Percentiles rank a stretch among this genome's conserved stretches.
Evolutionary conservation across 345 rosid genomes (phyloP).

Genomic region (Syzygium jambos): DNA sequence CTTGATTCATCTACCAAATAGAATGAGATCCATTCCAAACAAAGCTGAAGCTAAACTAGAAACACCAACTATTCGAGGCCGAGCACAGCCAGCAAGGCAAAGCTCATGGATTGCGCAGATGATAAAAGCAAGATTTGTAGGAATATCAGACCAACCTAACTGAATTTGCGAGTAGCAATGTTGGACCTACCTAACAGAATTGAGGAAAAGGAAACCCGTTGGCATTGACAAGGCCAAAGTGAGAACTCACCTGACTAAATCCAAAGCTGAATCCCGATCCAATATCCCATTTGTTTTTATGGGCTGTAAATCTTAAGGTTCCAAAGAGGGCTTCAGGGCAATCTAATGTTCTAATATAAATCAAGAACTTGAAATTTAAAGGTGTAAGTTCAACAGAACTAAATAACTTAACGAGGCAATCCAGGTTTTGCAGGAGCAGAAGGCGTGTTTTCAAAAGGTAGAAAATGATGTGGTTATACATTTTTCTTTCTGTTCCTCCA

Average conservation of each 20-base stretch:
- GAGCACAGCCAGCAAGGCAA: not conserved
- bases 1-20: not conserved
- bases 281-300: not conserved
- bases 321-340: not conserved
- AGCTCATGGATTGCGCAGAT: not conserved
- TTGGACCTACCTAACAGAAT: not conserved
- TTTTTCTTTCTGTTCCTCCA: not conserved
- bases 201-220: not conserved
- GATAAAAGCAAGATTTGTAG: not conserved
- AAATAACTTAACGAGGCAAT: not conserved
- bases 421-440: not conserved
- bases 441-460: not conserved
- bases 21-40: not conserved
- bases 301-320: not conserved
- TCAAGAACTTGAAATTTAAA: not conserved
- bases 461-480: not conserved
- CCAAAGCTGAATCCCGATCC: not conserved
- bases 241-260: not conserved
- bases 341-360: not conserved
- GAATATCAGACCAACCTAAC: not conserved
- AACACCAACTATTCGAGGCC: not conserved
- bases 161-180: not conserved
- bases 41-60: not conserved
- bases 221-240: not conserved
- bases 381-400: not conserved